These are phyloP conservation scores for Mycosarcoma mackinlayi DNA, from an alignment of 1,284 basidiomycete genomes.

Conservation along the genomic window DNA sequence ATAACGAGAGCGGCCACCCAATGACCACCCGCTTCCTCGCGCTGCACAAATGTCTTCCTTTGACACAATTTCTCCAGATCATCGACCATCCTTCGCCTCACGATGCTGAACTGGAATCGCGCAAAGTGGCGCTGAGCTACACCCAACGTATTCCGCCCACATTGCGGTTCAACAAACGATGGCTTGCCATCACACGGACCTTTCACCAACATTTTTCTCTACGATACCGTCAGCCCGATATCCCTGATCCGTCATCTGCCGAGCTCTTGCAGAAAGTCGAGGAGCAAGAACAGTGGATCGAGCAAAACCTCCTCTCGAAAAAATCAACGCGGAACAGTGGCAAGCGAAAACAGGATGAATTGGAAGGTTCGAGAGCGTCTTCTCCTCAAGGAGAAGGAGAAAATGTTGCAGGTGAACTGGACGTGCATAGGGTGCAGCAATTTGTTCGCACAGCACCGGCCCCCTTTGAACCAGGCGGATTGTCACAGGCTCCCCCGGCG, in stretches of 20 bases:
- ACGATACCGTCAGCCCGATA: conserved; percentile 70
- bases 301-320: conserved; percentile 76
- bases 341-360: conserved; percentile 69
- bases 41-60: conserved; percentile 88
- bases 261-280: conserved; percentile 60
- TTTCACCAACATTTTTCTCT: conserved; percentile 82
- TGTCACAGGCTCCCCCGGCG: conserved; percentile 69
- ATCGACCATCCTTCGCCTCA: conserved; percentile 38
- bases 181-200: conserved; percentile 91
- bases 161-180: conserved; percentile 79
- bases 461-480: conserved; percentile 69
- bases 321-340: conserved; percentile 54
- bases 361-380: conserved; percentile 7
- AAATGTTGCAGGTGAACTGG: conserved; percentile 15
- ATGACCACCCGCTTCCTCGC: conserved; percentile 84
- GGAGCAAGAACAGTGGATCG: conserved; percentile 71
- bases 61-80: conserved; percentile 77
- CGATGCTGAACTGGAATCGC: conserved; percentile 30
- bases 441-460: conserved; percentile 69
- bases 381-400: not conserved
- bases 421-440: conserved; percentile 42
- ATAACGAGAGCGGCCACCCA: not conserved
- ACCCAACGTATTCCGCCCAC: conserved; percentile 55
- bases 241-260: conserved; percentile 76
- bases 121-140: conserved; percentile 15